Evolutionary conservation across 805 yeast species (phyloP).

Genomic region (Yarrowia osloensis): DNA sequence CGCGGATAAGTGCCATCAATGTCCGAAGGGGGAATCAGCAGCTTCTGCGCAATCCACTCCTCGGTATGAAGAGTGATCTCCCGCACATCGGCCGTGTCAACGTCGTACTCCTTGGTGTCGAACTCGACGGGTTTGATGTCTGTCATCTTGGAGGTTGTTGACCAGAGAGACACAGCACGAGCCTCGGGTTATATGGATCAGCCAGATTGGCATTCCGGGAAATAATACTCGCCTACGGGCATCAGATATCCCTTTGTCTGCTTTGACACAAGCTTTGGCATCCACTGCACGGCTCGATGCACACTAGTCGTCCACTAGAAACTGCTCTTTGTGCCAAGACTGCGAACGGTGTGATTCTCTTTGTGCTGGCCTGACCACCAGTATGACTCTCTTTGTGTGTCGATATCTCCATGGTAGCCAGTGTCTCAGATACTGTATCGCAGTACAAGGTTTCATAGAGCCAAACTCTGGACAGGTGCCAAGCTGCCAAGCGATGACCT

Average conservation of each 20-base stretch:
- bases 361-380: too few species aligned
- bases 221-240: neutral
- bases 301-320: neutral
- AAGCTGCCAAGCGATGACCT: neutral
- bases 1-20: neutral
- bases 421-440: neutral
- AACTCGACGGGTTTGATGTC: neutral
- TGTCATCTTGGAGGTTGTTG: neutral
- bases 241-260: neutral
- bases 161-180: too few species aligned
- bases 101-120: neutral
- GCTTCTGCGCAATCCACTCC: slow-evolving; percentile 8
- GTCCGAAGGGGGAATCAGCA: slow-evolving; percentile 7
- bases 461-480: neutral
- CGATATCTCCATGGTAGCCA: neutral
- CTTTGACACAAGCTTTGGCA: neutral
- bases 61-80: slow-evolving; percentile 14
- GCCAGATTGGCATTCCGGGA: neutral
- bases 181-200: neutral
- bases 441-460: too few species aligned
- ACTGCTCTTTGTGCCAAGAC: too few species aligned
- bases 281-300: slow-evolving; percentile 1
- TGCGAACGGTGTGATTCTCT: neutral
- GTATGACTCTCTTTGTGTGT: neutral
- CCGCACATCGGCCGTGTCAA: neutral